Percentiles rank a stretch among this genome's conserved stretches.
phyloP scores from a whole-genome alignment of 2,329 filamentous ascomycete genomes.

The Aspergillus flavus region DNA sequence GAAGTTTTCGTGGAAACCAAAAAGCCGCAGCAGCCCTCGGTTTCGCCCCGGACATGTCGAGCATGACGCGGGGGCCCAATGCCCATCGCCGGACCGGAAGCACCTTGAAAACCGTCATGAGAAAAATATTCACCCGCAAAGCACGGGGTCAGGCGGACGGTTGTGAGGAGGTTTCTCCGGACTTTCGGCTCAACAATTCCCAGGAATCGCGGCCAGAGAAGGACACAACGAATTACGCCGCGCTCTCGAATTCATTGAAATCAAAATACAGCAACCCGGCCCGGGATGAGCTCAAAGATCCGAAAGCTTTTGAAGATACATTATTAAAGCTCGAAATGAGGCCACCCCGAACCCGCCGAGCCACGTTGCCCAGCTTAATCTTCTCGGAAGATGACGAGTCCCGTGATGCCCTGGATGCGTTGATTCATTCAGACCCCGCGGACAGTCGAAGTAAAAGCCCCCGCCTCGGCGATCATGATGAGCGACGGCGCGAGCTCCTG shows the following conservation, averaged over 20 bases:
- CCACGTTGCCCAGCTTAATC: conserved; percentile 48
- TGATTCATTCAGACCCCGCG: conserved; percentile 23
- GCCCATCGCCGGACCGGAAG: conserved; percentile 44
- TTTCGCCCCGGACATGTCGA: conserved; percentile 28
- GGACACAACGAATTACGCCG: conserved; percentile 21
- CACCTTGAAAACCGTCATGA: conserved; percentile 48
- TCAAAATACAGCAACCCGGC: conserved; percentile 27
- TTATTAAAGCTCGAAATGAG: conserved; percentile 26
- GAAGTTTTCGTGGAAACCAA: conserved; percentile 16
- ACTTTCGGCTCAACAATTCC: conserved; percentile 21
- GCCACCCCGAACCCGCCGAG: conserved; percentile 38
- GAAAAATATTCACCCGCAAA: conserved; percentile 47
- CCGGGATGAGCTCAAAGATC: conserved; percentile 24
- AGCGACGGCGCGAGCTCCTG: conserved; percentile 23
- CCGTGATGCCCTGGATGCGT: conserved; percentile 30
- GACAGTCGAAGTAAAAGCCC: conserved; percentile 9
- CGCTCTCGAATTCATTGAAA: conserved; percentile 28
- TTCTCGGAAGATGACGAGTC: conserved; percentile 46
- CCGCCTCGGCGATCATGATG: conserved; percentile 16
- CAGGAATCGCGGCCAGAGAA: conserved; percentile 10
- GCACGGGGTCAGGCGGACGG: conserved; percentile 37
- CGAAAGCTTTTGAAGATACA: conserved; percentile 22
- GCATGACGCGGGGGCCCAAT: conserved; percentile 24
- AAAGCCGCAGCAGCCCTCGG: conserved; percentile 20
- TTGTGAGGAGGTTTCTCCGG: conserved; percentile 27